Percentiles rank a stretch among this genome's conserved stretches.
These are phyloP conservation scores for Ophiosphaerella herpotricha DNA, from an alignment of 2,329 filamentous ascomycete genomes.

Conservation along the genomic window DNA sequence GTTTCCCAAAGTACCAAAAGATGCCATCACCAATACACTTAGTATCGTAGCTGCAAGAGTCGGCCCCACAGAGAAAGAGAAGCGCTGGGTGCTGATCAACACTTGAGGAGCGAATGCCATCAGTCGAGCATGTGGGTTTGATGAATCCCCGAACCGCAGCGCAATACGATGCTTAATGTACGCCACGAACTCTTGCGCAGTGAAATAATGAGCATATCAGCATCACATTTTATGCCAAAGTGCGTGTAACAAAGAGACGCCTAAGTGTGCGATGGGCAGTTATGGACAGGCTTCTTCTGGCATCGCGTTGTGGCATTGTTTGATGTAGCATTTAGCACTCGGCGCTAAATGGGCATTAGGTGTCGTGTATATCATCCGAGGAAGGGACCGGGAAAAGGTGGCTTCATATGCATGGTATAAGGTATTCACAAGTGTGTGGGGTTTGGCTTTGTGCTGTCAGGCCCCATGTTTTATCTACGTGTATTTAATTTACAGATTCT, in stretches of 20 bases:
- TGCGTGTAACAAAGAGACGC: background rate
- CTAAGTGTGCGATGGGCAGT: no score
- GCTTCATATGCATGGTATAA: no score
- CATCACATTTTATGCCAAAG: background rate
- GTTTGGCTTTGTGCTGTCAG: no score
- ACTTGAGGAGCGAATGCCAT: conserved; percentile 6
- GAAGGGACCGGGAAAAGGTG: no score
- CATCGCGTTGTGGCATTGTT: no score
- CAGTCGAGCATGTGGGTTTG: background rate
- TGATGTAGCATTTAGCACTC: no score
- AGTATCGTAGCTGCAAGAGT: conserved; percentile 67
- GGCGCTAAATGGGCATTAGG: no score
- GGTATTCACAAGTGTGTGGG: no score
- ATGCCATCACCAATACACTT: conserved; percentile 72
- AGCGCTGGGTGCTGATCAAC: conserved; percentile 60
- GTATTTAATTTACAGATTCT: no score
- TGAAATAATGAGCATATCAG: background rate
- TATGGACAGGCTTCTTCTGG: no score
- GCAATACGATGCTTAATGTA: background rate
- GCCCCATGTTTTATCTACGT: no score
- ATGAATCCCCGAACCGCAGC: background rate
- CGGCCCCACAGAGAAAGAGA: conserved; percentile 65
- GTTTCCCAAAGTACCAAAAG: conserved; percentile 72
- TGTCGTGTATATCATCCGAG: no score
- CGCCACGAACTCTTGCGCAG: background rate